Evolutionary conservation across 805 yeast genomes (phyloP).

Genomic region (Cyberlindnera misumaiensis): DNA sequence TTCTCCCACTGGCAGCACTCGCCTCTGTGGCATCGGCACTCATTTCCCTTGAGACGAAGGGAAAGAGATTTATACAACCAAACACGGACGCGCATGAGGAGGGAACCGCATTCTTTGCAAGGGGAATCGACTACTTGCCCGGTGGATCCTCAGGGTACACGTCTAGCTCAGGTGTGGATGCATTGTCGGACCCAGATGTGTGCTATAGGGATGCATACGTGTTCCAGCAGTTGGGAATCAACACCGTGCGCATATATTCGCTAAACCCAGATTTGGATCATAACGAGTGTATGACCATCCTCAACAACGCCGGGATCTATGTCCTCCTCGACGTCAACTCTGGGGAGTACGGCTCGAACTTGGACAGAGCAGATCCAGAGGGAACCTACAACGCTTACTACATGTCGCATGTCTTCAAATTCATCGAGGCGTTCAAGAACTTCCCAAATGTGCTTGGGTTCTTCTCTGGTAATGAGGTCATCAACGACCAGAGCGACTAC

Average conservation of each 20-base stretch:
- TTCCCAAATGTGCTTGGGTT: conserved; percentile 85
- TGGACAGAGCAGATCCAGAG: conserved; percentile 65
- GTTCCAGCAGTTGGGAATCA: conserved; percentile 75
- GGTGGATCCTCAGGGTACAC: conserved; percentile 72
- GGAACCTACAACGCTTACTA: conserved; percentile 66
- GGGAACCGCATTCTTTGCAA: conserved; percentile 65
- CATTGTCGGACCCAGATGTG: conserved; percentile 57
- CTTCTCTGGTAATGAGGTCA: conserved; percentile 87
- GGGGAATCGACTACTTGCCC: conserved; percentile 90
- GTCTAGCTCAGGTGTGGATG: conserved; percentile 41
- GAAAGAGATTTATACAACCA: conserved; percentile 55
- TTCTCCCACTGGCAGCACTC: conserved; percentile 2
- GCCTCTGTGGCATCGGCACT: conserved; percentile 31
- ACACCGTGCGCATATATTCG: conserved; percentile 79
- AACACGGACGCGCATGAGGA: conserved; percentile 33
- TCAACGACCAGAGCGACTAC: conserved; percentile 64
- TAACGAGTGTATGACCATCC: conserved; percentile 85
- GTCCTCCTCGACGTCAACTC: conserved; percentile 80
- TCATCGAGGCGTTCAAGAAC: conserved; percentile 76
- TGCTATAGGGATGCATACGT: conserved; percentile 79
- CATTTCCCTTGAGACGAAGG: conserved; percentile 49
- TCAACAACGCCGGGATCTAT: conserved; percentile 88
- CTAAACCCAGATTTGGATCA: conserved; percentile 80
- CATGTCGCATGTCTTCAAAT: conserved; percentile 72
- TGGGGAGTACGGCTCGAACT: conserved; percentile 58